Base-by-base conservation (phyloP, 495 filamentous ascomycete species). In the Extremus antarcticus region DNA sequence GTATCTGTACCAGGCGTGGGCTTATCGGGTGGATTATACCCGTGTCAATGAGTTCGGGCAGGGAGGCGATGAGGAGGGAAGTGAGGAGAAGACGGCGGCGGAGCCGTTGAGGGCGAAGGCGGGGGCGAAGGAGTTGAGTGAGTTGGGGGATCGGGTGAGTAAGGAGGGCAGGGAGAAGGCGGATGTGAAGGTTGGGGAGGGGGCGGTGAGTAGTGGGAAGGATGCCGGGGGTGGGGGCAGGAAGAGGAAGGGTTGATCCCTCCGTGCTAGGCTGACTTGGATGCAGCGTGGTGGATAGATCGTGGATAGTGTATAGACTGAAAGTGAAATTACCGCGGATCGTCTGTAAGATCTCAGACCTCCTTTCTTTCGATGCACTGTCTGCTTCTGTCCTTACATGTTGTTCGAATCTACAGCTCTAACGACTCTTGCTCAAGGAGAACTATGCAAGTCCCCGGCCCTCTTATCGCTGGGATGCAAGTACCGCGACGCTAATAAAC, bases 31-130 rank as follows among this genome's bases (percentile, higher is more conserved):
- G 55, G 92, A 98, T 69, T 91, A 87, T 67, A 87, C 81, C 16
- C 77, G 92, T 41, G 85, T 98, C 68, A 98, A 98, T 69, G 92
- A 98, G 68, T 98, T 97, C 63, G 92, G 92, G 13, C 92, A 98
- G 72, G 94, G 92, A 39, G 92, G 94, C 15, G 84, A 84, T 47
- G 91, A 88, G 17, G 88, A 92, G 47, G 86, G 82, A 43, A 74
- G 79, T 24, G 77, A 79, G 47, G 82, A 79, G 56, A 75, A 76
- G 48, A 54, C 63, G 43, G 72, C 65, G 13, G 54, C 38, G 25
- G 62, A 66, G 64, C 65, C 63, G 52, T 47, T 71, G 43, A 51
- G 47, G 16, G 63, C 56, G 25, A 21, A 57, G 25, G 39, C 66
- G 4, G 63, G 62, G 41, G 69, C 56, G 32, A 72, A 75, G 57